Evolutionary conservation across 1,284 basidiomycete species (phyloP).

Genomic region (Phylloboletellus chloephorus): DNA sequence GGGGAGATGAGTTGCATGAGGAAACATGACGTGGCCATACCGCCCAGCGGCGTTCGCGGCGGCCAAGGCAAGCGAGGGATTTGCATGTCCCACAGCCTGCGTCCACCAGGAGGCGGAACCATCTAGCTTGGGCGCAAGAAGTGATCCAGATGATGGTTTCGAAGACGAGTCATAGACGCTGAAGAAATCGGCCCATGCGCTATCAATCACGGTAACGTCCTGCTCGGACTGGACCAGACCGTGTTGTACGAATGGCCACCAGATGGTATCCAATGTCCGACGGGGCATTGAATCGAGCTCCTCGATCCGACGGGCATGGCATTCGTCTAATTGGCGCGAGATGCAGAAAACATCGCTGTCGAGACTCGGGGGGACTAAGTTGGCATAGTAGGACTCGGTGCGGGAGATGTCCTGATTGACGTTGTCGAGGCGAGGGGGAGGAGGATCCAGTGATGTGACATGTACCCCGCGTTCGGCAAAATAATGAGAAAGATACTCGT

Average conservation of each 20-base stretch:
- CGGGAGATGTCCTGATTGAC: conserved; percentile 44
- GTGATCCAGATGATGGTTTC: conserved; percentile 29
- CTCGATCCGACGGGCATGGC: conserved; percentile 59
- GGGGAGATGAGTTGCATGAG: conserved; percentile 81
- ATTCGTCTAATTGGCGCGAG: conserved; percentile 57
- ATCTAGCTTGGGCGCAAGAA: conserved; percentile 76
- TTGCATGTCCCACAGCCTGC: conserved; percentile 84
- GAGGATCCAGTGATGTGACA: conserved; percentile 53
- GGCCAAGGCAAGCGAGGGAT: conserved; percentile 74
- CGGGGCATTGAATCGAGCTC: conserved; percentile 76
- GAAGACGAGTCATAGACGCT: conserved; percentile 48
- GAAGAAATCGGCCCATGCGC: conserved; percentile 85
- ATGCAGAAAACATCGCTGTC: conserved; percentile 45
- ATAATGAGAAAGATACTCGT: conserved; percentile 76
- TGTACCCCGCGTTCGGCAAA: conserved; percentile 70
- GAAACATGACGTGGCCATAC: conserved; percentile 97
- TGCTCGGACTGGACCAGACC: conserved; percentile 59
- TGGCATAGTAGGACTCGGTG: conserved; percentile 70
- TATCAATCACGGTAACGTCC: conserved; percentile 89
- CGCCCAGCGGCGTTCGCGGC: conserved; percentile 88
- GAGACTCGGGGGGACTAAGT: conserved; percentile 35
- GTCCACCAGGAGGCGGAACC: conserved; percentile 99
- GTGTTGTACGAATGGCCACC: conserved; percentile 99
- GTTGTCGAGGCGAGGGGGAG: conserved; percentile 52
- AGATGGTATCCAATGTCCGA: conserved; percentile 74